phyloP scores from a whole-genome alignment of 495 filamentous ascomycete species.

The Lineolata rhizophorae region DNA sequence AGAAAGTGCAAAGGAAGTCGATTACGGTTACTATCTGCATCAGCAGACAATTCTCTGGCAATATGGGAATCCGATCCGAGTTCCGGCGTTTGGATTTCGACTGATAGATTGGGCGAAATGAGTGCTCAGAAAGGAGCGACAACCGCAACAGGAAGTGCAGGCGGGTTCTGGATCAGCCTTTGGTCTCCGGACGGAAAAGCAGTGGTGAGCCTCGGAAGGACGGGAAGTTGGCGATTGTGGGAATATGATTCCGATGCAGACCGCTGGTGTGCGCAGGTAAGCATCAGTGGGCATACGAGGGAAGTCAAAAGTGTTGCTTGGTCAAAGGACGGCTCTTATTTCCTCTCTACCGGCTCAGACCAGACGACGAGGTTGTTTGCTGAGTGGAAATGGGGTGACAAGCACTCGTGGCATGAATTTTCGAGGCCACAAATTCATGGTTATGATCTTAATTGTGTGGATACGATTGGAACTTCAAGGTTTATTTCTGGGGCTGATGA shows the following conservation, averaged over 20 bases:
- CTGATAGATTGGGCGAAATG: constrained; percentile 72
- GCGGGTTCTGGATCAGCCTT: constrained; percentile 87
- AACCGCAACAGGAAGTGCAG: constrained; percentile 83
- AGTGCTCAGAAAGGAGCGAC: constrained; percentile 85
- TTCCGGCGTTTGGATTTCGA: constrained; percentile 78
- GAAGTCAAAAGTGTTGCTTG: constrained; percentile 62
- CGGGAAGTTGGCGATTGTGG: constrained; percentile 88
- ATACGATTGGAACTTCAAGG: constrained; percentile 39
- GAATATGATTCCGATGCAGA: constrained; percentile 28
- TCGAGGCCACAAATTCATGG: constrained; percentile 92
- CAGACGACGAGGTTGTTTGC: constrained; percentile 88
- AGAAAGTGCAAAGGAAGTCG: constrained; percentile 22
- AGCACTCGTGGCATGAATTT: constrained; percentile 76
- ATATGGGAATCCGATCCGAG: constrained; percentile 70
- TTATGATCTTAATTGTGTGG: constrained; percentile 91
- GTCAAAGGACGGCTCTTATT: constrained; percentile 62
- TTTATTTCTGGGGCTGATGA: constrained; percentile 97
- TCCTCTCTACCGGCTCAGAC: constrained; percentile 74
- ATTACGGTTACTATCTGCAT: constrained; percentile 67
- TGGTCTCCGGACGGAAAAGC: constrained; percentile 64
- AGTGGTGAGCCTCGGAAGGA: constrained; percentile 66
- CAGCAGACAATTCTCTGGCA: constrained; percentile 83
- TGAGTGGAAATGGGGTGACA: constrained; percentile 42
- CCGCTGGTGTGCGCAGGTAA: constrained; percentile 53
- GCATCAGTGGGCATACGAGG: constrained; percentile 65